Base-by-base conservation (phyloP, 176 grass and related monocot genomes). In the Hordeum marinum region DNA sequence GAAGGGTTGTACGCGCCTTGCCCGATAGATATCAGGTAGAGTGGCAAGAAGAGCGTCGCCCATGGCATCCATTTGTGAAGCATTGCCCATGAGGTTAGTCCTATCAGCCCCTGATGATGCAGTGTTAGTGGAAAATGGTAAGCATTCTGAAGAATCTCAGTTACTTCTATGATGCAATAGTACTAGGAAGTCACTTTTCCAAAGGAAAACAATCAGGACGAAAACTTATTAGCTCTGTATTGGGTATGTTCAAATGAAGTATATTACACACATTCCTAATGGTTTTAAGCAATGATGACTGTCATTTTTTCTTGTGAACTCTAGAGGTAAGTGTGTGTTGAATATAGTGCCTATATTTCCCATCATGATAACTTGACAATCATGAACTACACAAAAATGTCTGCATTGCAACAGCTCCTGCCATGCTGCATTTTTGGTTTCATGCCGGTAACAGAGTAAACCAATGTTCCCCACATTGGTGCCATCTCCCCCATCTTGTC, bases 1-100 rank as follows among this genome's bases (percentile, higher is more conserved):
- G 96, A 78, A 24, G 96, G 95, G 36, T 93, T 93, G 83, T 98
- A 98, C 17, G 91, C 93, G 0, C 91, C 93, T 85, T 94, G 96
- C 7, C 96, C 96, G 34, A 98, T 43, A 0, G 93, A 94, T 54
- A 90, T 98, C 11, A 98, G 88, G 85, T 94, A 98, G 63, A 98
- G 93, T 3, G 96, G 93, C 41, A 98, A 21, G 79, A 94, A 98
- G 48, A 98, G 71, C 12, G 96, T 89, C 10, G 89, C 87, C 26
- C 84, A 74, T 24, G 91, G 88, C 93, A 98, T 88, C 91, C 89
- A 85, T 82, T 83, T 41, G 18, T 67, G 81, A 6, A 98, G 45
- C 34, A 98, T 75, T n/a, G 87, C 84, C 93, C 96, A 98, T 40
- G 81, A 79, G 3, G 93, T 88, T 67, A 98, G 78, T 11, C 87